Evolutionary conservation across 1,284 basidiomycete genomes (phyloP), one percentile per base, ranked within the genome.

Genomic region (Mycosarcoma maydis): DNA sequence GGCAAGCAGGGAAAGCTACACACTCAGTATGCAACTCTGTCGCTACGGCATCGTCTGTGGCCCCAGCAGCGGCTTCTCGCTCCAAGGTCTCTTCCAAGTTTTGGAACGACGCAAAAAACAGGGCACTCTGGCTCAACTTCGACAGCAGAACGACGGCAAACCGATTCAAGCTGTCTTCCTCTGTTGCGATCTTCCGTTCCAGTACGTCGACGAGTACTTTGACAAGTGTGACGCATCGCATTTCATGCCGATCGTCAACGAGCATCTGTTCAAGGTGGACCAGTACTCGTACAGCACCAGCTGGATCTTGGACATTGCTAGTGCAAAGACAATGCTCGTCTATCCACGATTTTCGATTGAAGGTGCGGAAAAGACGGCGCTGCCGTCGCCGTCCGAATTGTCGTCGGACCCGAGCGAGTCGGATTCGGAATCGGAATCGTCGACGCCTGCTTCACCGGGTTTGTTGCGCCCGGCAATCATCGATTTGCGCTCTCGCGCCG

Each of bases 201-300:
- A 73, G 41, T 71, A 71, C 42, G 48, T 72, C 19, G 60, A 69
- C 26, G 69, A 71, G 33, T 71, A 67, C 54, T 67, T 67, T 32
- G 17, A 32, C 30, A 71, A 71, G 46, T 55, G 48, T 40, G 51
- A 53, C 22, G 30, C 30, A 0, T 6, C 13, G 3, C 30, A 39
- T 3, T 71, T 71, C 41, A 24, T 27, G 6, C 57, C 56, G 16
- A 71, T 71, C 22, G 43, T 56, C 24, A 67, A 71, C 39, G 57
- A 71, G 23, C 47, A 54, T n/a, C 54, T 71, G 19, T 61, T 71
- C 57, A 13, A 44, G 11, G 57, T 66, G 22, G 68, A 71, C 13
- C 52, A 61, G 38, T 67, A 71, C 37, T 22, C 40, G 20, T 71
- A 71, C 38, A 32, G 23, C 9, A 58, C 58, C 6, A 58, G 52